A percentile compares a stretch with the other conserved stretches of the same genome.
phyloP scores from a whole-genome alignment of 371 early-diverging fungal species.

The Circinella minor region DNA sequence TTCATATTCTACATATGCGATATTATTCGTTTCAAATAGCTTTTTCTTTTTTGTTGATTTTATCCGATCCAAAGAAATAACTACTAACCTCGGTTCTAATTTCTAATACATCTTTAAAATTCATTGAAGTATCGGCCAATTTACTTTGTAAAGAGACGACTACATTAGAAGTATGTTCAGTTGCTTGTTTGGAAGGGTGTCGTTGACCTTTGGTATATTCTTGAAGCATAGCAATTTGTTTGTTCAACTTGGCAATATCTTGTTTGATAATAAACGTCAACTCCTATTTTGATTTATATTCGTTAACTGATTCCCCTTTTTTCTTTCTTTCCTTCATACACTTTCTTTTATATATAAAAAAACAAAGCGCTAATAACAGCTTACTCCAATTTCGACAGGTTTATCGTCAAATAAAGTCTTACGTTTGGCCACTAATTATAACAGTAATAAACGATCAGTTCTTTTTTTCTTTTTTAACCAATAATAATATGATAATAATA shows the following conservation, averaged over 20 bases:
- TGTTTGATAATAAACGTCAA: slow-evolving; percentile 93
- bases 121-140: slow-evolving; percentile 86
- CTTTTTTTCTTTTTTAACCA: slow-evolving; percentile 11
- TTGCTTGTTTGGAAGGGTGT: slow-evolving; percentile 71
- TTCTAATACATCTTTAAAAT: slow-evolving; percentile 93
- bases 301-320: not conserved
- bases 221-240: slow-evolving; percentile 88
- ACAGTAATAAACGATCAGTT: not conserved
- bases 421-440: slow-evolving; percentile 69
- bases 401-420: slow-evolving; percentile 78
- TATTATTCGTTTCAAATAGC: not conserved
- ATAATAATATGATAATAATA: too few relatives aligned
- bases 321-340: not conserved
- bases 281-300: slow-evolving; percentile 55
- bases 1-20: slow-evolving; percentile 65
- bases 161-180: slow-evolving; percentile 92
- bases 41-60: not conserved
- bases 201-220: slow-evolving; percentile 57
- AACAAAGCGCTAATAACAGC: not conserved
- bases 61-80: not conserved
- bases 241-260: slow-evolving; percentile 92
- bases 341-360: too few relatives aligned
- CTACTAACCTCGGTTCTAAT: slow-evolving; percentile 78
- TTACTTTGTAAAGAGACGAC: slow-evolving; percentile 90
- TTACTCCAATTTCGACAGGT: slow-evolving; percentile 75